Base-by-base conservation (phyloP, 805 yeast genomes). In the Wickerhamomyces subpelliculosus region DNA sequence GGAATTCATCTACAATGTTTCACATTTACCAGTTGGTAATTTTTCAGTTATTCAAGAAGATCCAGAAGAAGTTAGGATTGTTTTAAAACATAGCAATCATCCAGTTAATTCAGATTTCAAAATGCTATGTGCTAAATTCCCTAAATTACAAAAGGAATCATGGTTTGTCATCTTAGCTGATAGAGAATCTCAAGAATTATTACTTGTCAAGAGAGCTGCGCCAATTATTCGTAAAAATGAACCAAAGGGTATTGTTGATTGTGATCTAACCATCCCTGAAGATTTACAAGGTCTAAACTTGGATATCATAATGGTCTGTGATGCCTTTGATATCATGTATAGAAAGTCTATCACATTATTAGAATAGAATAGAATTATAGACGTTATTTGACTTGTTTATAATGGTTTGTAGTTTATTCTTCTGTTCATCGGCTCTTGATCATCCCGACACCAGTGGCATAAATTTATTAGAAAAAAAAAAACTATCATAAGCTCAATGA, bases 101-200 rank as follows among this genome's bases (percentile, higher is more conserved):
- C 61, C 64, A 26, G 51, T 49, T 18, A 74, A 72, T 45, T 62
- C 65, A 4, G 88, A 81, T 32, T 84, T 78, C 64, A 75, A 74
- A 46, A 73, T 86, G 36, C 77, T 80, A 51, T 69, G 89, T 40
- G 90, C 94, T 3, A 75, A 74, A 49, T 93, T 85, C 63, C 95
- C 96, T 32, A 90, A 93, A 59, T 67, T 79, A 3, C 98, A 93
- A 60, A 80, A 87, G 52, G 97, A 93, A 56, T 78, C 94, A 0
- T 93, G 98, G 97, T 86, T 90, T 57, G 72, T 80, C 9, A 73
- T 90, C 34, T 48, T 80, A 9, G 64, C 73, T 43, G 76, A 78
- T 44, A 60, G 61, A 21, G 60, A 63, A 7, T 64, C 59, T 3
- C 71, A 71, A 32, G 84, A 80, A 50, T 55, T 90, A 21, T 59